Conservation (phyloP, 2,329 filamentous ascomycete species). For the Phoma sp. region DNA sequence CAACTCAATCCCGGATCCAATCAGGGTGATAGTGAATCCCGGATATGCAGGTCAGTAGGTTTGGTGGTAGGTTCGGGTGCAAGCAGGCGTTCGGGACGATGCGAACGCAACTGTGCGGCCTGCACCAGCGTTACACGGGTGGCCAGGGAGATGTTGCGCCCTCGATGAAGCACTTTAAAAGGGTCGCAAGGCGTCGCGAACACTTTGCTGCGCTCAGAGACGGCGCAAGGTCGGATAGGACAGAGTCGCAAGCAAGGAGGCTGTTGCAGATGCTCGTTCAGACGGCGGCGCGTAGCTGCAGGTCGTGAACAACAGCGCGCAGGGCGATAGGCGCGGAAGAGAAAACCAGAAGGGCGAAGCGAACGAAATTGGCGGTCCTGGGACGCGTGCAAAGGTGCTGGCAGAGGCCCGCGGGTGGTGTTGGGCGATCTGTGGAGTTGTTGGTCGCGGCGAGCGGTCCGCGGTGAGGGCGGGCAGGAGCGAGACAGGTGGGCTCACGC, state of each 20-base stretch:
- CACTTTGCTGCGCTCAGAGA: constrained; percentile 18
- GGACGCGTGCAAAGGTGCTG: constrained; percentile 15
- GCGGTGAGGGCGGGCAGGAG: constrained; percentile 28
- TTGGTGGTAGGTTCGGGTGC: constrained; percentile 29
- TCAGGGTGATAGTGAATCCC: constrained; percentile 18
- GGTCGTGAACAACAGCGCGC: constrained; percentile 13
- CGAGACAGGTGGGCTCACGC: constrained; percentile 26
- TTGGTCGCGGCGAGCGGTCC: constrained; percentile 25
- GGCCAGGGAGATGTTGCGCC: constrained; percentile 33
- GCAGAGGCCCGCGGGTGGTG: constrained; percentile 8
- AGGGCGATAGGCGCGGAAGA: constrained; percentile 18
- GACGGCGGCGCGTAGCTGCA: constrained; percentile 32
- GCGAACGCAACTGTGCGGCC: constrained; percentile 47
- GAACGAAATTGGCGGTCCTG: constrained; percentile 7
- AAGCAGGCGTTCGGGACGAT: constrained; percentile 42
- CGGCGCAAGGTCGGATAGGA: constrained; percentile 23
- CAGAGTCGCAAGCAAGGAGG: constrained; percentile 29
- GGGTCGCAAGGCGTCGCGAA: constrained; percentile 32
- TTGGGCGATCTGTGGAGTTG: constrained; percentile 19
- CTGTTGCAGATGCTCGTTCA: constrained; percentile 23
- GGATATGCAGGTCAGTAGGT: constrained; percentile 38
- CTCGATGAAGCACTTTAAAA: constrained; percentile 23
- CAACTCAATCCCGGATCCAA: constrained; percentile 21
- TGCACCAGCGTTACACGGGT: constrained; percentile 43
- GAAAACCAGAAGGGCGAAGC: constrained; percentile 16